phyloP scores from a whole-genome alignment of 352 stramenopile genomes.

The Phytophthora pluvialis region DNA sequence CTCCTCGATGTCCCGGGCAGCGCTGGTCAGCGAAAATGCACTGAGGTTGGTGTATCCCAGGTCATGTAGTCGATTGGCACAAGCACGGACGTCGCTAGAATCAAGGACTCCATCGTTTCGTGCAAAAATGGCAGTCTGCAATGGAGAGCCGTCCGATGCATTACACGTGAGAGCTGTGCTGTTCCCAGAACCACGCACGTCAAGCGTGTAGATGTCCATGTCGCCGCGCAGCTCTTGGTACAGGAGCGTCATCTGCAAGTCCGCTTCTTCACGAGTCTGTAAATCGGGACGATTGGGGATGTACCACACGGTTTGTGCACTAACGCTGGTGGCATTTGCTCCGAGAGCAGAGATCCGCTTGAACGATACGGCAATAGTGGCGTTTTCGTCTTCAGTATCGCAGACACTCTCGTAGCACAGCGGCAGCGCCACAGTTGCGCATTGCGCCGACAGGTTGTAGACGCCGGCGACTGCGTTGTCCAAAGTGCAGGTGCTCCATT shows the following conservation, averaged over 20 bases:
- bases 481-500: constrained; percentile 45
- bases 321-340: constrained; percentile 15
- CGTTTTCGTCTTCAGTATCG: constrained; percentile 34
- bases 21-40: constrained; percentile 75
- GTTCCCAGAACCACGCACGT: constrained; percentile 57
- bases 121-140: constrained; percentile 37
- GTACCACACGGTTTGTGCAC: constrained; percentile 44
- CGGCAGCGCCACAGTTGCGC: constrained; percentile 44
- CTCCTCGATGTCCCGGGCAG: constrained; percentile 60
- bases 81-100: constrained; percentile 20
- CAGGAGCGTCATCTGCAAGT: constrained; percentile 59
- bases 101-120: constrained; percentile 27
- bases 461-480: constrained; percentile 31
- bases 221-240: constrained; percentile 49
- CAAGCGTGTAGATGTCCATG: constrained; percentile 61
- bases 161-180: constrained; percentile 54
- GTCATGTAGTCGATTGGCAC: constrained; percentile 15
- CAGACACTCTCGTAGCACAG: constrained; percentile 60
- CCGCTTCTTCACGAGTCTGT: constrained; percentile 30
- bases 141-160: constrained; percentile 19
- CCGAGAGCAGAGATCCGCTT: constrained; percentile 53
- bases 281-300: constrained; percentile 47
- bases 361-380: constrained; percentile 58
- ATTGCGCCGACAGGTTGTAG: constrained; percentile 44
- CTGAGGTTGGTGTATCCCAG: constrained; percentile 36